These are phyloP conservation scores for Lyophyllum atratum DNA, from an alignment of 768 basidiomycete genomes.

Conservation along the genomic window DNA sequence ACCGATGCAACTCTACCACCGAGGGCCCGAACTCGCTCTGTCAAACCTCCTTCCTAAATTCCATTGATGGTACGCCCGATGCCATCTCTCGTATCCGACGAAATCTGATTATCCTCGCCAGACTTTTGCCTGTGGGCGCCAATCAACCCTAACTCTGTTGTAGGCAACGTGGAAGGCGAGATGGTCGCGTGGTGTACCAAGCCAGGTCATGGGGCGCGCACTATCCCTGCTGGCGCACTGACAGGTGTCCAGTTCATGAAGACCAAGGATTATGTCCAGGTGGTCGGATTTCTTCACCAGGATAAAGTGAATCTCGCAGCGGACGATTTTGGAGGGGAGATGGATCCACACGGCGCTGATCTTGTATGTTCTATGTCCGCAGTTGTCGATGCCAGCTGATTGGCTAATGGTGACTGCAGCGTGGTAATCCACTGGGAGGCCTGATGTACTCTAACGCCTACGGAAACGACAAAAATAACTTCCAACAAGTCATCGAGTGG, in stretches of 20 bases:
- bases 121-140: slow-evolving; percentile 75
- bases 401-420: slow-evolving; percentile 31
- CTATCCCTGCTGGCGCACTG: slow-evolving; percentile 72
- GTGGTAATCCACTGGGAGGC: slow-evolving; percentile 64
- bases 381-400: not conserved
- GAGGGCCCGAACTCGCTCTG: slow-evolving; percentile 45
- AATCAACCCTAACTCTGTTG: slow-evolving; percentile 45
- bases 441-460: slow-evolving; percentile 21
- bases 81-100: not conserved
- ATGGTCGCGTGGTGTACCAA: slow-evolving; percentile 79
- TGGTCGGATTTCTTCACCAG: slow-evolving; percentile 64
- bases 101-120: slow-evolving; percentile 23
- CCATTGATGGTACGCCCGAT: slow-evolving; percentile 40
- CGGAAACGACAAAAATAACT: slow-evolving; percentile 30
- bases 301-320: slow-evolving; percentile 45
- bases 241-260: slow-evolving; percentile 59
- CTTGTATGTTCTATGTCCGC: slow-evolving; percentile 14
- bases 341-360: slow-evolving; percentile 67
- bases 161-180: slow-evolving; percentile 67
- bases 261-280: slow-evolving; percentile 55
- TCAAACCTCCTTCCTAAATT: slow-evolving; percentile 54
- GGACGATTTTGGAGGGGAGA: slow-evolving; percentile 66
- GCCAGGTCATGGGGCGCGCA: slow-evolving; percentile 66
- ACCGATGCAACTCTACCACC: slow-evolving; percentile 61
- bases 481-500: slow-evolving; percentile 60